Percentiles rank a stretch among this genome's conserved stretches.
phyloP scores from a whole-genome alignment of 495 filamentous ascomycete species.

The Penicillium soppii region DNA sequence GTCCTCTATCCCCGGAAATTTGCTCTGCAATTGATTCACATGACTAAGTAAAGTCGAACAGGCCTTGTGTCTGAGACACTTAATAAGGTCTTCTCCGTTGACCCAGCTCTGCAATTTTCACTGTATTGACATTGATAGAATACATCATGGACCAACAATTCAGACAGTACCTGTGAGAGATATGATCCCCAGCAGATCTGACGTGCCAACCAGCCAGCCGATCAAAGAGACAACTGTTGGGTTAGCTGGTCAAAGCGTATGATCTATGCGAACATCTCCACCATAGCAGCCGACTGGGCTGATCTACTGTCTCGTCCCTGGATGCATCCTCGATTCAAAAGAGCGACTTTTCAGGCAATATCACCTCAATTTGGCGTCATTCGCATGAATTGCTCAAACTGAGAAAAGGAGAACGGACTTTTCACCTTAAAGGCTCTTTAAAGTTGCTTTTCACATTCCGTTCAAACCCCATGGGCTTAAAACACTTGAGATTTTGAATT shows the following conservation, averaged over 20 bases:
- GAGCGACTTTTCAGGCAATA: no score
- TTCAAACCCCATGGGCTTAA: no score
- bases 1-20: background rate
- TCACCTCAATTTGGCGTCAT: no score
- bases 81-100: background rate
- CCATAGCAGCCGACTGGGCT: background rate
- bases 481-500: no score
- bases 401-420: no score
- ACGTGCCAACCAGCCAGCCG: background rate
- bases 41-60: background rate
- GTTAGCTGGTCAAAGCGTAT: no score
- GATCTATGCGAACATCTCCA: background rate
- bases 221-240: background rate
- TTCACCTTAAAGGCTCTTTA: no score
- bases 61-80: background rate
- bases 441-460: no score
- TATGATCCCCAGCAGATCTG: background rate
- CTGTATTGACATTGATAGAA: background rate
- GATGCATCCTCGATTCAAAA: no score
- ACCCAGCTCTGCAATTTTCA: background rate
- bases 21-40: conserved; percentile 1
- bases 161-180: background rate
- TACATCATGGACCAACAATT: background rate
- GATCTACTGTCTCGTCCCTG: background rate
- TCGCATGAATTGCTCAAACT: no score